Base-by-base conservation (phyloP, 2,329 filamentous ascomycete species). In the Pestalotiopsis fici region DNA sequence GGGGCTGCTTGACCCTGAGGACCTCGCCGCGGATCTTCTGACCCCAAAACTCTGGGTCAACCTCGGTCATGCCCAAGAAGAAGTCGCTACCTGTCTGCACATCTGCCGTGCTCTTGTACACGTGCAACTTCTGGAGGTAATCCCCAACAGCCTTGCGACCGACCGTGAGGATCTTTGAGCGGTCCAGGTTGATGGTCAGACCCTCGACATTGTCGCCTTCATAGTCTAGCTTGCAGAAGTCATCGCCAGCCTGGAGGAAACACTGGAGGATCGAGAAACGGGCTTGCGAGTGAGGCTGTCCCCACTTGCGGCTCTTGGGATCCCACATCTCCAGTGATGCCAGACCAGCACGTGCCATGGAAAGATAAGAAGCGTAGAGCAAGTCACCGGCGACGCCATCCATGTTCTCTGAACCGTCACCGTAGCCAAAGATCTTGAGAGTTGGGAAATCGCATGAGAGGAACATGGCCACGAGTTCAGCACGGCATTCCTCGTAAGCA, bases 251-350 rank as follows among this genome's bases (percentile, higher is more conserved):
- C 72, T 92, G 88, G 21, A 98, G 86, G 86, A 98, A 95, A 73
- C 90, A 95, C 76, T 87, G 69, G 54, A 98, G 83, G 74, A 98
- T 97, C 64, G 91, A 93, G 82, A 94, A 98, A 12, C 95, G 92
- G 25, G 94, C 95, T 80, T 97, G 94, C 81, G 94, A 97, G 77
- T 97, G 94, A 71, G 92, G 88, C 80, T 97, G 95, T 9, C 95
- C 95, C 95, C 95, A 97, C 82, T 97, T 97, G 71, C 90, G 86
- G 73, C 87, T 90, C 82, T 95, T 95, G 5, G 94, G 94, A 75
- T 98, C 94, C 94, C 94, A 98, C 85, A 96, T 94, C 78, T 98
- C 95, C 25, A 98, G 86, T 1, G 95, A 92, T 5, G 90, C 88
- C 57, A 99, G 85, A 69, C 96, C 96, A n/a, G 94, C 94, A 47